Percentiles rank a stretch among this genome's conserved stretches.
These are phyloP conservation scores for Begonia peltatifolia DNA, from an alignment of 306 rosid genomes.

Conservation along the genomic window DNA sequence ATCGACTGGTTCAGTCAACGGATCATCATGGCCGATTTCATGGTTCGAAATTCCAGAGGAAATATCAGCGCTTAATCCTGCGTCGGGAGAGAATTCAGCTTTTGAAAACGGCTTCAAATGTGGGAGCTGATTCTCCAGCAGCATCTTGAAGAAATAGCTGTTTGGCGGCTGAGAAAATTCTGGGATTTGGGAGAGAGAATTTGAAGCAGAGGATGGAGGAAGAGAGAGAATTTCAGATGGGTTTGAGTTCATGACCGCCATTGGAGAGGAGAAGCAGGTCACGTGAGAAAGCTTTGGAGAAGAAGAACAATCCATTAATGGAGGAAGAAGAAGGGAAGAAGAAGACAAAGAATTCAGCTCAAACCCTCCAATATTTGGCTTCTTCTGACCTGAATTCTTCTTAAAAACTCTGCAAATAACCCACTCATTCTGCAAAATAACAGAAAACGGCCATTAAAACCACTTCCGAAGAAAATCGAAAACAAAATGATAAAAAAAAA, in stretches of 20 bases:
- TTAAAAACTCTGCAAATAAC: constrained; percentile 58
- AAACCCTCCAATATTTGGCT: constrained; percentile 26
- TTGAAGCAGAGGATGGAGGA: no score
- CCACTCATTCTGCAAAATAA: constrained; percentile 65
- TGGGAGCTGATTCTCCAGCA: constrained; percentile 23
- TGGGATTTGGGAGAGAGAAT: constrained; percentile 10
- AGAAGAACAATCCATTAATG: constrained; percentile 49
- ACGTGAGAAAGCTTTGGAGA: constrained; percentile 36
- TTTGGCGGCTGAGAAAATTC: constrained; percentile 18
- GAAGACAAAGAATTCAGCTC: neutral
- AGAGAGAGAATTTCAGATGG: neutral
- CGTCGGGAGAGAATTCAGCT: constrained; percentile 10
- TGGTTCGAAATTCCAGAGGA: constrained; percentile 24
- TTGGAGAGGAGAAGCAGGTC: constrained; percentile 54
- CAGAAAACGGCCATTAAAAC: neutral
- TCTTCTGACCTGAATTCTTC: constrained; percentile 33
- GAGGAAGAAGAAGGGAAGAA: constrained; percentile 21
- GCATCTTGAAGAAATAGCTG: constrained; percentile 24
- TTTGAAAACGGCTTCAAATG: constrained; percentile 7
- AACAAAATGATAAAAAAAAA: neutral
- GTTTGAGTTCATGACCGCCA: constrained; percentile 20
- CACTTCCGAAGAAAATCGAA: neutral
- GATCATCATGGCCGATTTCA: constrained; percentile 27
- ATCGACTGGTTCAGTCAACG: constrained; percentile 32
- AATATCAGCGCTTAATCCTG: constrained; percentile 19